Percentiles rank a stretch among this genome's conserved stretches.
phyloP scores from a whole-genome alignment of 495 filamentous ascomycete genomes.

The Lophiotrema nucula region DNA sequence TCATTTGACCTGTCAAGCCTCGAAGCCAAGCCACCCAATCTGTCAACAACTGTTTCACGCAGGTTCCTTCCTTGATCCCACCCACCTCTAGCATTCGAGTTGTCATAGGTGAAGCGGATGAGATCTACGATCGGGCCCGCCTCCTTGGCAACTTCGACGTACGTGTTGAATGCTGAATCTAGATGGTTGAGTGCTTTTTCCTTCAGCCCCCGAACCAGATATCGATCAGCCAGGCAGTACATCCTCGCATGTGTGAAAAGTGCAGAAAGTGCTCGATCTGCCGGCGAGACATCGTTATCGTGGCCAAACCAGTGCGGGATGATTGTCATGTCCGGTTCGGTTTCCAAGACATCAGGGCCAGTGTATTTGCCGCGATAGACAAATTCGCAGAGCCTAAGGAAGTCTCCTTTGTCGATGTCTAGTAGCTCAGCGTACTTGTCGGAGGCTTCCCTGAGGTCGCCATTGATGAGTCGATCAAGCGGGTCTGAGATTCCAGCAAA shows the following conservation, averaged over 20 bases:
- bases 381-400: conserved; percentile 9
- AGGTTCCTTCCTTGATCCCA: not conserved
- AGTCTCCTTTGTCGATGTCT: conserved; percentile 10
- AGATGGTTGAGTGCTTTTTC: not conserved
- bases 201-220: not conserved
- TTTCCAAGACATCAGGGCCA: not conserved
- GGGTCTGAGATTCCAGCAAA: not conserved
- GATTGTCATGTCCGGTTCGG: not conserved
- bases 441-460: conserved; percentile 4
- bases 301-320: not conserved
- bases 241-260: not conserved
- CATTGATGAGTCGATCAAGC: conserved; percentile 17
- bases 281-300: not conserved
- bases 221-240: not conserved
- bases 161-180: not conserved
- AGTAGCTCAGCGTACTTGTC: not conserved
- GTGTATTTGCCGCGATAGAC: conserved; percentile 18
- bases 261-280: not conserved
- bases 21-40: not conserved
- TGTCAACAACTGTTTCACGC: not conserved
- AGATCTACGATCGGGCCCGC: no score
- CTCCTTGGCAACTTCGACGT: not conserved
- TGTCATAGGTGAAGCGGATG: not conserved
- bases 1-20: not conserved
- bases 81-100: not conserved